These are phyloP conservation scores for Coemansia sp. DNA, from an alignment of 192 early-diverging fungal genomes.

Conservation along the genomic window DNA sequence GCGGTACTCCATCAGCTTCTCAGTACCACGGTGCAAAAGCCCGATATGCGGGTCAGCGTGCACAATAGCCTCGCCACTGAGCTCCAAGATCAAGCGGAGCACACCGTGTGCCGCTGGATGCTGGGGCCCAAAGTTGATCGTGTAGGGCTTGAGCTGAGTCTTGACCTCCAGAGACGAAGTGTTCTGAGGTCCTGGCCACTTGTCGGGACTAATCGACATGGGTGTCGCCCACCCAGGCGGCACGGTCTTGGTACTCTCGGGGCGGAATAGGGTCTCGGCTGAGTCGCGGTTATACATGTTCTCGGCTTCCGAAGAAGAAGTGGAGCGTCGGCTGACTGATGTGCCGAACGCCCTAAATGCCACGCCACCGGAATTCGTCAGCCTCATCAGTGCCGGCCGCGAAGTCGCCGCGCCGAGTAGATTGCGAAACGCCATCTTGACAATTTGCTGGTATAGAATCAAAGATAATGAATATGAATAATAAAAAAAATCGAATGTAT, in stretches of 20 bases:
- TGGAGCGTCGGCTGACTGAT: background rate
- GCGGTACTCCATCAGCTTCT: conserved; percentile 99
- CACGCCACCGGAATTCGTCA: background rate
- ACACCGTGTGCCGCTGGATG: conserved; percentile 99
- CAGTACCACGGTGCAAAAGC: conserved; percentile 95
- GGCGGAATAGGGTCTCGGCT: conserved; percentile 32
- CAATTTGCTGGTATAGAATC: background rate
- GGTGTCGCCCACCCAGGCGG: conserved; percentile 50
- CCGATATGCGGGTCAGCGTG: conserved; percentile 97
- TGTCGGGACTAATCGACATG: conserved; percentile 39
- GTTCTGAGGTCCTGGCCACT: conserved; percentile 48
- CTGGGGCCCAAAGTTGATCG: conserved; percentile 99
- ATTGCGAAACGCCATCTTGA: conserved; percentile 39
- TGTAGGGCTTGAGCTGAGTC: conserved; percentile 74
- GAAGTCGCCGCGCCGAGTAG: conserved; percentile 21
- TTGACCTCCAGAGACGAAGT: conserved; percentile 27
- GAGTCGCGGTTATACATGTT: background rate
- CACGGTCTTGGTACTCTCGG: conserved; percentile 32
- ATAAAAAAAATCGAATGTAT: too few relatives aligned
- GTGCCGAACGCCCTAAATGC: conserved; percentile 9
- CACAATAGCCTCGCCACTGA: conserved; percentile 89
- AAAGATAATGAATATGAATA: background rate
- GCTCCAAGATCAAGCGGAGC: conserved; percentile 89
- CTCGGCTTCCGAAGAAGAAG: background rate
- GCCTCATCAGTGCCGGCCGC: conserved; percentile 18